Conservation (phyloP, 2,329 filamentous ascomycete genomes). For the Pseudophaeomoniella oleicola region DNA sequence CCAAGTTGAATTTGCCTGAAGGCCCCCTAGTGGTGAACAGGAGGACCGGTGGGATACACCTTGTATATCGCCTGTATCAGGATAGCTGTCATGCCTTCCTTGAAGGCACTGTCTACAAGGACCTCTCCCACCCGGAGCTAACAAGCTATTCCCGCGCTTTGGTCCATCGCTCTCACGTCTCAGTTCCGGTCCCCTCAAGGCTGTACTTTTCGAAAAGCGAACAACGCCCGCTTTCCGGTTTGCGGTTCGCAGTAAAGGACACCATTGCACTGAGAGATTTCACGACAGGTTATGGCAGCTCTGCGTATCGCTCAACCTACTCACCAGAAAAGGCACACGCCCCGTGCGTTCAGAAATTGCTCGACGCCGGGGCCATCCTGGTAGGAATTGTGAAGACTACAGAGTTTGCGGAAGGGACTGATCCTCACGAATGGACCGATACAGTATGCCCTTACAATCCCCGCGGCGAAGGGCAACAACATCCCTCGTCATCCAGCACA, state of each 20-base stretch:
- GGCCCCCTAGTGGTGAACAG: constrained; percentile 8
- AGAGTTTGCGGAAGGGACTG: constrained; percentile 10
- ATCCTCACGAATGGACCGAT: constrained; percentile 16
- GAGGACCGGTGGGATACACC: constrained; percentile 7
- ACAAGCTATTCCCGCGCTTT: neutral
- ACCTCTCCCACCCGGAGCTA: neutral
- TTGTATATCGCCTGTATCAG: constrained; percentile 5
- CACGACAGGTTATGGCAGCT: constrained; percentile 7
- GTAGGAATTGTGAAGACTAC: constrained; percentile 9
- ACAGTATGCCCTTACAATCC: constrained; percentile 23
- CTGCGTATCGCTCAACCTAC: constrained; percentile 7
- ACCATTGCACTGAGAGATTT: constrained; percentile 8
- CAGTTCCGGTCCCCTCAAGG: constrained; percentile 8
- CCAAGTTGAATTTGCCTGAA: constrained; percentile 3
- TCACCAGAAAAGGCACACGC: constrained; percentile 6
- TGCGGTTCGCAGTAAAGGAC: constrained; percentile 10
- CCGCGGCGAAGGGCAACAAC: constrained; percentile 21
- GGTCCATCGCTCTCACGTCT: neutral
- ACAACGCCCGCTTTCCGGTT: constrained; percentile 6
- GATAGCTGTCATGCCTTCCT: constrained; percentile 9
- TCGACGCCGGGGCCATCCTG: constrained; percentile 9
- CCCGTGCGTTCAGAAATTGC: constrained; percentile 7
- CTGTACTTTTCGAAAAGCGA: constrained; percentile 3
- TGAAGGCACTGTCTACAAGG: neutral
- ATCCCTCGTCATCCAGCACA: constrained; percentile 13